Conservation (phyloP, 2,329 filamentous ascomycete species). For the Aspergillus ochraceus region DNA sequence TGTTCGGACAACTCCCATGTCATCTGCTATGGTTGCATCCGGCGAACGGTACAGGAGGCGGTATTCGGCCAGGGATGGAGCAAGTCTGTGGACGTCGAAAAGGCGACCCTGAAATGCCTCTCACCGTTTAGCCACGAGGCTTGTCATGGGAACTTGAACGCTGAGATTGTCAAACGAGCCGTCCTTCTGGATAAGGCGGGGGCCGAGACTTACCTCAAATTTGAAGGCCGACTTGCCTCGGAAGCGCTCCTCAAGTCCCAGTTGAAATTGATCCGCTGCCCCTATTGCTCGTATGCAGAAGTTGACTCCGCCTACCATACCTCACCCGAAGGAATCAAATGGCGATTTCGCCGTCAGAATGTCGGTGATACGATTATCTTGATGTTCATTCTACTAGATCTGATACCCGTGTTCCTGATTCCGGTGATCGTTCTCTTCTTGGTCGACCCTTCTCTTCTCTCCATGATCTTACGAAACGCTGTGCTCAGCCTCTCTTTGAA, state of each 20-base stretch:
- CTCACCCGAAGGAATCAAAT: slow-evolving; percentile 50
- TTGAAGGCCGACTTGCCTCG: slow-evolving; percentile 77
- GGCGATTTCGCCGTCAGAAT: slow-evolving; percentile 59
- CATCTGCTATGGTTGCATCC: slow-evolving; percentile 71
- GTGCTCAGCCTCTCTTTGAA: slow-evolving; percentile 68
- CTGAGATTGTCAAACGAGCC: slow-evolving; percentile 69
- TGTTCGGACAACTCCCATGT: slow-evolving; percentile 46
- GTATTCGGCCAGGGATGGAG: slow-evolving; percentile 92
- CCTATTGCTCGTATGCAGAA: slow-evolving; percentile 90
- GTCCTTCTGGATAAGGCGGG: slow-evolving; percentile 70
- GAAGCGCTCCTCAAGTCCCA: slow-evolving; percentile 72
- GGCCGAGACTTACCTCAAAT: slow-evolving; percentile 67
- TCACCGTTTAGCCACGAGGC: slow-evolving; percentile 66
- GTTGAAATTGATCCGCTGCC: slow-evolving; percentile 77
- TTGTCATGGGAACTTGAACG: slow-evolving; percentile 72
- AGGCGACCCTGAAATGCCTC: slow-evolving; percentile 78
- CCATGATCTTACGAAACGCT: slow-evolving; percentile 57
- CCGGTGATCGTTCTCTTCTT: slow-evolving; percentile 59
- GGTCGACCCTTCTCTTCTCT: slow-evolving; percentile 52
- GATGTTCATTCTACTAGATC: slow-evolving; percentile 41
- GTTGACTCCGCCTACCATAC: slow-evolving; percentile 74
- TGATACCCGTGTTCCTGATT: slow-evolving; percentile 49
- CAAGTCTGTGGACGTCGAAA: slow-evolving; percentile 70
- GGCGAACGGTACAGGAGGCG: slow-evolving; percentile 78
- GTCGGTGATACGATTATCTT: slow-evolving; percentile 55